phyloP scores from a whole-genome alignment of 2,329 filamentous ascomycete genomes.

The Colletotrichum higginsianum region DNA sequence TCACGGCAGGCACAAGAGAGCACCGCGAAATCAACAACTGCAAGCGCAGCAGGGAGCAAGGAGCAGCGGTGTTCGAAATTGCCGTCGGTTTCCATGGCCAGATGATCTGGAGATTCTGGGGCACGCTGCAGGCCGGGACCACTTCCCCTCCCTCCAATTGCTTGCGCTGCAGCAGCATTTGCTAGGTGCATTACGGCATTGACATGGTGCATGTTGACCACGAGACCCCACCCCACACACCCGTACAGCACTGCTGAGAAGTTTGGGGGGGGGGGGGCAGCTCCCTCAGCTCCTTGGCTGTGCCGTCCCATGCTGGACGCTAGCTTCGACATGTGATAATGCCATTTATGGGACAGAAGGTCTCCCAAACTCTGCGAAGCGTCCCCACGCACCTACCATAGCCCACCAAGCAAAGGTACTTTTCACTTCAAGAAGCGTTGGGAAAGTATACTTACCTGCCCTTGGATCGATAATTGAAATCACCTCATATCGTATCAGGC shows the following conservation, averaged over 20 bases:
- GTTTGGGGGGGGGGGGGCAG: conserved; percentile 32
- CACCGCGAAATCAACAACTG: background rate
- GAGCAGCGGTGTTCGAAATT: conserved; percentile 1
- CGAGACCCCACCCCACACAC: conserved; percentile 37
- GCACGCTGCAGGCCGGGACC: conserved; percentile 18
- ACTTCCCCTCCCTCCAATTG: conserved; percentile 1
- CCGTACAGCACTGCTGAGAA: conserved; percentile 13
- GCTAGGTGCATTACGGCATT: conserved; percentile 8
- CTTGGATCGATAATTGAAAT: background rate
- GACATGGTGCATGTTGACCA: conserved; percentile 24
- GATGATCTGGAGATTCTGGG: conserved; percentile 18
- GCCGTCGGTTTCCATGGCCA: conserved; percentile 5
- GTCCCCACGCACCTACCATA: background rate
- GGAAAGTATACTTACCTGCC: background rate
- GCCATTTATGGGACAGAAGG: conserved; percentile 1
- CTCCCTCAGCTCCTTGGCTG: conserved; percentile 35
- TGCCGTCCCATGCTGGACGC: conserved; percentile 35
- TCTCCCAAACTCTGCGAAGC: background rate
- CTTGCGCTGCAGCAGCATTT: conserved; percentile 14
- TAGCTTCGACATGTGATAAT: conserved; percentile 42
- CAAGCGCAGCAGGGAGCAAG: background rate
- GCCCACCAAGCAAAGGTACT: background rate
- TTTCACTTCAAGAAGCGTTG: background rate
- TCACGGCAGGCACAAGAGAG: background rate
- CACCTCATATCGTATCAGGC: background rate